Base-by-base conservation (phyloP, 352 stramenopile genomes). In the Phytophthora litchii region DNA sequence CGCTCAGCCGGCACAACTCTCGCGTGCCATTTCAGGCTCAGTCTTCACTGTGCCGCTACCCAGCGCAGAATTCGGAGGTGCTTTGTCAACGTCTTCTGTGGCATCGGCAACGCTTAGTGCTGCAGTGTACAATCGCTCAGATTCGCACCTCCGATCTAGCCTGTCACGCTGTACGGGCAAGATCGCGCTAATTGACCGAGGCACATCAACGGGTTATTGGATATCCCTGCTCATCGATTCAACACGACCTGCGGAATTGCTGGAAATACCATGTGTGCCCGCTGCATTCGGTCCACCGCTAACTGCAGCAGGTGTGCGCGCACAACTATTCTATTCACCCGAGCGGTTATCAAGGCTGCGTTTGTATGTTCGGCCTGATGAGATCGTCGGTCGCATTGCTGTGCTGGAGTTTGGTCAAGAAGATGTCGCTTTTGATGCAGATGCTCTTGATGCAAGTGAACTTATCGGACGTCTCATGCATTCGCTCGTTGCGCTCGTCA, bases 391-490 rank as follows among this genome's bases (percentile, higher is more conserved):
- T 14, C 77, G 76, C 23, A 67, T 92, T 32, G 80, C 85, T n/a
- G 76, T 92, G 32, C 65, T 92, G 11, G 79, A 86, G 45, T 88
- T 89, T 56, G 76, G 78, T 21, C 74, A 86, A 49, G 64, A 78
- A 9, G 80, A 92, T 37, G 70, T 91, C 13, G 60, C 58, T 1
- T 75, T 86, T 47, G 77, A 85, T 13, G 49, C 66, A 3, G 73
- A 86, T 4, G 70, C 81, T 4, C 50, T 91, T 4, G 79, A 91
- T 29, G 47, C 86, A 25, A 68, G 58, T 41, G 77, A 85, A 16
- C 82, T 89, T 41, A 86, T 92, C 46, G 57, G 48, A 9, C 70
- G 80, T 31, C 74, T 90, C 25, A 90, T 92, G 80, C 56, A 77
- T 25, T 80, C 75, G 12, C 61, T 92, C 3, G 75, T 92, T n/a